A percentile compares a stretch with the other conserved stretches of the same genome.
Evolutionary conservation across 106 monocot species (phyloP).

Genomic region (Dendrobium huoshanense): DNA sequence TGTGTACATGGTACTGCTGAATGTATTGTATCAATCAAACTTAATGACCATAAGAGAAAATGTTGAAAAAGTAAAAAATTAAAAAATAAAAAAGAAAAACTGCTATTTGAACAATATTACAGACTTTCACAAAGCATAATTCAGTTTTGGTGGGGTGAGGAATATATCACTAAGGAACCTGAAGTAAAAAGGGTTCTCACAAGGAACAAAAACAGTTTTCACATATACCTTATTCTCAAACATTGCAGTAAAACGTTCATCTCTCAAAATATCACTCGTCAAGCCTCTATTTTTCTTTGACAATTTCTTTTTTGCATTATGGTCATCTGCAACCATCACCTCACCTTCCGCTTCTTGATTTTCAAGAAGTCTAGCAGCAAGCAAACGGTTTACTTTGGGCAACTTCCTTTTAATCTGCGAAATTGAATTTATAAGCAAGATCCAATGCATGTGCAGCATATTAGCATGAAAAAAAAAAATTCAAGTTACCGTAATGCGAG

Average conservation of each 20-base stretch:
- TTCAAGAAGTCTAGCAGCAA: slow-evolving; percentile 56
- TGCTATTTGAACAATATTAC: background rate
- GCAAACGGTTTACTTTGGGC: slow-evolving; percentile 77
- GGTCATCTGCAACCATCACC: slow-evolving; percentile 24
- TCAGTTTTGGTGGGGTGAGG: background rate
- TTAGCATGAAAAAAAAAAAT: background rate
- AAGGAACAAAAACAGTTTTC: background rate
- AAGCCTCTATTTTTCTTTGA: slow-evolving; percentile 61
- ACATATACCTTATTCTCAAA: slow-evolving; percentile 73
- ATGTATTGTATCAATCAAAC: background rate
- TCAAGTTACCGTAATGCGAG: slow-evolving; percentile 74
- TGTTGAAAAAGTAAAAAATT: background rate
- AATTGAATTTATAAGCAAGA: background rate
- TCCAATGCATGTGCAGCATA: slow-evolving; percentile 7
- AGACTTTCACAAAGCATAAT: background rate
- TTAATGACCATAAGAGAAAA: background rate
- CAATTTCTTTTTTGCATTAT: slow-evolving; percentile 36
- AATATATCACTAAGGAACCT: background rate
- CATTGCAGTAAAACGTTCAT: slow-evolving; percentile 67
- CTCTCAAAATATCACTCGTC: slow-evolving; percentile 47
- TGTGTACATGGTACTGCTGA: background rate
- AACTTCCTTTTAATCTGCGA: slow-evolving; percentile 68
- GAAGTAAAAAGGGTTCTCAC: background rate
- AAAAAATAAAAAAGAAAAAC: background rate
- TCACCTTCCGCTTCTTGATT: slow-evolving; percentile 54